Base-by-base conservation (phyloP, 768 basidiomycete genomes). In the Lentinula sp. region DNA sequence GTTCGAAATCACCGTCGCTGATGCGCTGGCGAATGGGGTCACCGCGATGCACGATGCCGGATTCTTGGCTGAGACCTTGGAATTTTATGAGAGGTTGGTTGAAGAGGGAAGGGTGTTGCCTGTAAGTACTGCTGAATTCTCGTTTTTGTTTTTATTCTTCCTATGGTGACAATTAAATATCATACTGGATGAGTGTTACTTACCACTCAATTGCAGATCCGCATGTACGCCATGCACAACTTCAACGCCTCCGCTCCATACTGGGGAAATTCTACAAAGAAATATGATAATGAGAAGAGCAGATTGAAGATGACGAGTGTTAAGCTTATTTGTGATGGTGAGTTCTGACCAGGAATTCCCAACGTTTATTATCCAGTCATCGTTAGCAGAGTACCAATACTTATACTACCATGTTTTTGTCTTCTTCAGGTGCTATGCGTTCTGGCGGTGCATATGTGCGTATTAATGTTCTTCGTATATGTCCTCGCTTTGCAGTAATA, bases 381-480 rank as follows among this genome's bases (percentile, higher is more conserved):
- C 28, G 3, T 28, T 3, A 28, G 28, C 28, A 28, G 28, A 28
- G 28, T 28, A 3, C 28, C 28, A 28, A 28, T 28, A 28, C 28
- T 28, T 2, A 28, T 28, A 28, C 1, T 28, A 28, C 3, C 15
- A 10, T 49, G 13, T 10, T 13, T 18, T 15, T 18, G 43, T 4
- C 12, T n/a, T 18, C 57, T 36, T n/a, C 6, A 90, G 89, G 93
- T 61, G 94, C 94, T 33, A 75, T 97, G 45, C 84, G 95, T 28
- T 88, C 88, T 20, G 88, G 92, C 60, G 95, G 94, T 46, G 93
- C 95, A 51, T 94, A 94, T 48, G 88, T 90, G 73, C 71, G 78
- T 68, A 18, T 52, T 16, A 52, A 16, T 52, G 63, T 35, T 33
- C 0, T 10, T 33, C 50, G 28, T 28, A 28, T 28, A 28, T 28